Evolutionary conservation across 163 green algal species (phyloP), one percentile per base, ranked within the genome.

Genomic region (Chlamydomonas reinhardtii): DNA sequence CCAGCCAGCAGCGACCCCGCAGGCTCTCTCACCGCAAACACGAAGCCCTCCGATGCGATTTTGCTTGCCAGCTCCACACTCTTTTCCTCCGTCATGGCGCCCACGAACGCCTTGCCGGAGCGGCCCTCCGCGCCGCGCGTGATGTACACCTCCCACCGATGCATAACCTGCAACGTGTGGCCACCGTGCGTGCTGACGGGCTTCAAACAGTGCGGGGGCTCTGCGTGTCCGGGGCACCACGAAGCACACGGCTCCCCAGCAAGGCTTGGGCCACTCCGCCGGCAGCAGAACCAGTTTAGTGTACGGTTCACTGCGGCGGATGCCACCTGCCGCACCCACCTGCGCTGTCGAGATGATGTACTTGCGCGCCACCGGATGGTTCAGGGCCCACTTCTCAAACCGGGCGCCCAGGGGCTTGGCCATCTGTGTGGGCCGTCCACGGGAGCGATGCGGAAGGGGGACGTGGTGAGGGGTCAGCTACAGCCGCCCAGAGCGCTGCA

Each of bases 31-130:
- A 98, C 91, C 74, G 81, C 78, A 73, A 95, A 96, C 25, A 98
- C 75, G 85, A 98, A 98, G 56, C 93, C 92, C 86, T 98, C 96
- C 34, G 90, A 94, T 29, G 92, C 94, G 54, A 98, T 80, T 81
- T 97, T 98, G 65, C 90, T 94, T 2, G 96, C 96, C 74, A 98
- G 83, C 74, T 97, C 92, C 76, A 98, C 39, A 0, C 92, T 92
- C 69, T 95, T 95, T 73, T 98, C 96, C 75, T 98, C 96, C 16
- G 91, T 95, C 91, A 98, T 96, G 59, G 91, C 74, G 12, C 92
- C 95, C 43, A 98, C 94, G 90, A 98, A 98, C 0, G 91, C 92
- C 32, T 90, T 93, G 62, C 94, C 94, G 15, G 89, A 88, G 83
- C 94, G 96, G 56, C 96, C 96, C 85, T 98, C 95, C 17, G 95